These are phyloP conservation scores for Tilletia setariae DNA, from an alignment of 1,284 basidiomycete genomes.

Conservation along the genomic window DNA sequence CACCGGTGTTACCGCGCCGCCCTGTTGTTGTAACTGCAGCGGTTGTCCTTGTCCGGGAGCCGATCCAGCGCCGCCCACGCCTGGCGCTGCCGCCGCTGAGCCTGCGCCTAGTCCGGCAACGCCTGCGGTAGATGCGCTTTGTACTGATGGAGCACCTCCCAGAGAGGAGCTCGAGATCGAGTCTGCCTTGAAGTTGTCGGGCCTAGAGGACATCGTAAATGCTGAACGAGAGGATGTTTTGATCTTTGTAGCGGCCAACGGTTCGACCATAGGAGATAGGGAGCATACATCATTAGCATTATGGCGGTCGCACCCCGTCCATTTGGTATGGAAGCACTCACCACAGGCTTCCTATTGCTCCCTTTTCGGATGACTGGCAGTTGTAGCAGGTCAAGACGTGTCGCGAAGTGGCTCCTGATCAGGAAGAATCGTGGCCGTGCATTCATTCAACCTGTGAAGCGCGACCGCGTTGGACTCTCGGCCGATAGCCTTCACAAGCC, in stretches of 20 bases:
- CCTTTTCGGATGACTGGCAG: not conserved
- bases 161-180: not conserved
- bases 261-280: not conserved
- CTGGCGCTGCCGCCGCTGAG: conserved; percentile 9
- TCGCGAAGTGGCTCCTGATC: no score
- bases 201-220: not conserved
- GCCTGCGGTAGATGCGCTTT: conserved; percentile 10
- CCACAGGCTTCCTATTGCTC: no score
- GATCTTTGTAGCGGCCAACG: not conserved
- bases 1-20: conserved; percentile 63
- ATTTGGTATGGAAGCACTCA: not conserved
- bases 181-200: not conserved
- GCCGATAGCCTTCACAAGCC: not conserved
- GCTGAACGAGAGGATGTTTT: not conserved
- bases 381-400: no score
- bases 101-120: conserved; percentile 4
- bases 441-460: no score
- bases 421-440: no score
- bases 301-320: no score
- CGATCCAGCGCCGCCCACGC: no score
- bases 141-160: not conserved
- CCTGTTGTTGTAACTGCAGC: not conserved
- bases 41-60: not conserved
- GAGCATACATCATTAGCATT: not conserved
- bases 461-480: no score